Evolutionary conservation across 2,329 filamentous ascomycete genomes (phyloP).

Genomic region (Ramichloridium luteum): DNA sequence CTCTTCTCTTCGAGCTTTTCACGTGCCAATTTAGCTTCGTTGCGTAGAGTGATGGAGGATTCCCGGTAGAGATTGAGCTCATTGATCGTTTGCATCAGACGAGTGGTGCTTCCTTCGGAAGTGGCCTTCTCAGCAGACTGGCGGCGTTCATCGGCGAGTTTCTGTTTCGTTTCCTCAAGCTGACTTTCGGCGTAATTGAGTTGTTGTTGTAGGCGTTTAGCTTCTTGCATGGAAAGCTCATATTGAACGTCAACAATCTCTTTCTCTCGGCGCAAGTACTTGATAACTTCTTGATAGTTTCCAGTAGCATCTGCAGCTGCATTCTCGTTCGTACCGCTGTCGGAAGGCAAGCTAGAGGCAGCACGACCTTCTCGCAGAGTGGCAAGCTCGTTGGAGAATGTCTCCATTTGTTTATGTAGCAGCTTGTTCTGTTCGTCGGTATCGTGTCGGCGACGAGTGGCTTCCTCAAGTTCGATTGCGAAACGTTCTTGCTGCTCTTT

Average conservation of each 20-base stretch:
- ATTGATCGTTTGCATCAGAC: constrained; percentile 87
- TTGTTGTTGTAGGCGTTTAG: constrained; percentile 79
- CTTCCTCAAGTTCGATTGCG: constrained; percentile 70
- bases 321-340: constrained; percentile 14
- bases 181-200: constrained; percentile 76
- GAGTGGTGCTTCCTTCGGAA: constrained; percentile 67
- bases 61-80: constrained; percentile 94
- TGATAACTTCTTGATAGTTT: constrained; percentile 79
- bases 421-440: constrained; percentile 80
- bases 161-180: constrained; percentile 77
- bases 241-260: constrained; percentile 96
- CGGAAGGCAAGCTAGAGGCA: constrained; percentile 18
- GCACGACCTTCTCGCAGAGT: constrained; percentile 65
- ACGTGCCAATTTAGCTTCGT: constrained; percentile 70
- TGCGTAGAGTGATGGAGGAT: constrained; percentile 81
- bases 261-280: constrained; percentile 85
- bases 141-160: constrained; percentile 79
- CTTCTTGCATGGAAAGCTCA: constrained; percentile 76
- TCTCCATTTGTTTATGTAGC: constrained; percentile 79
- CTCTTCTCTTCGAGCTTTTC: constrained; percentile 63
- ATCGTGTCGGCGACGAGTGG: constrained; percentile 70
- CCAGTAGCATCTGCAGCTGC: constrained; percentile 48
- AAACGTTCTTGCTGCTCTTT: constrained; percentile 66
- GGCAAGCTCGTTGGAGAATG: constrained; percentile 60
- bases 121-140: constrained; percentile 61